Percentiles rank a stretch among this genome's conserved stretches.
Conservation (phyloP, 176 grass and related monocot species). For the maize (Zea mays) region Zm-B73-REFERENCE-NAM-5.0 NC_050100.1:170700001-170700500, state of each 20-base stretch:
- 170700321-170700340: constrained; percentile 98
- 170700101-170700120: constrained; percentile 45
- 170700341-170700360: constrained; percentile 91
- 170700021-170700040: constrained; percentile 99
- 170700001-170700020: constrained; percentile 93
- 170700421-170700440: constrained; percentile 96
- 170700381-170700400: constrained; percentile 99
- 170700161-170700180: constrained; percentile 85
- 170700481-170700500: constrained; percentile 44
- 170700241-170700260: constrained; percentile 87
- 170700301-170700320: constrained; percentile 90
- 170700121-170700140: constrained; percentile 48
- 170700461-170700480: constrained; percentile 35
- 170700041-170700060: constrained; percentile 99
- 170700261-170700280: constrained; percentile 99
- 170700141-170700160: constrained; percentile 32
- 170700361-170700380: constrained; percentile 84
- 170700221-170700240: constrained; percentile 86
- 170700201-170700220: constrained; percentile 97
- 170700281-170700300: constrained; percentile 99
- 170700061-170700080: constrained; percentile 99
- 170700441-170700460: constrained; percentile 78
- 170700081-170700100: constrained; percentile 79
- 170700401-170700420: constrained; percentile 85
- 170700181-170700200: constrained; percentile 98